These are phyloP conservation scores for Phyllosticta ampelicida DNA, from an alignment of 2,329 filamentous ascomycete species.

Conservation along the genomic window DNA sequence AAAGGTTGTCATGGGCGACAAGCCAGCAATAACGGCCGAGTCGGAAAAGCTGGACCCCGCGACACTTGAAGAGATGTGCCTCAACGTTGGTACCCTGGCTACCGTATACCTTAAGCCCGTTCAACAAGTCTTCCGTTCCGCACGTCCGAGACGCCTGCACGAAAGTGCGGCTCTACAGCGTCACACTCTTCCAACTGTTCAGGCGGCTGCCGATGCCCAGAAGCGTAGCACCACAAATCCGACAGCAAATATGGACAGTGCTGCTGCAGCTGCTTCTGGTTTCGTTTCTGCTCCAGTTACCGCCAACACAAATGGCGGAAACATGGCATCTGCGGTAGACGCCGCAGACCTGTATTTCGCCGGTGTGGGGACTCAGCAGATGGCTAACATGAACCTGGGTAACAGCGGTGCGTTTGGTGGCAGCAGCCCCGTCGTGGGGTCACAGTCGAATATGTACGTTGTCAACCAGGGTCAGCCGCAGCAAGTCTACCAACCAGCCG, in stretches of 20 bases:
- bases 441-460: constrained; percentile 46
- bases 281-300: neutral
- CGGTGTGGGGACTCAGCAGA: constrained; percentile 62
- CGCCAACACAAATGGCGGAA: constrained; percentile 21
- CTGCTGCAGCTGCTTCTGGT: neutral
- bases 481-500: constrained; percentile 58
- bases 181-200: constrained; percentile 49
- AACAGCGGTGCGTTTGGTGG: constrained; percentile 34
- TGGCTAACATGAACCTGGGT: constrained; percentile 56
- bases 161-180: constrained; percentile 82
- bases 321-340: constrained; percentile 61
- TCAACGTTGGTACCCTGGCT: constrained; percentile 89
- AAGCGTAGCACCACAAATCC: constrained; percentile 14
- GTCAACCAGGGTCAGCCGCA: constrained; percentile 76
- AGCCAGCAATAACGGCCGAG: constrained; percentile 91
- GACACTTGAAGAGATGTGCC: constrained; percentile 92
- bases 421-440: constrained; percentile 14
- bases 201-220: constrained; percentile 31
- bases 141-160: constrained; percentile 65
- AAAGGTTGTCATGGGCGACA: constrained; percentile 90
- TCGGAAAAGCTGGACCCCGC: constrained; percentile 84
- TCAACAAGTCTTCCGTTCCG: constrained; percentile 88
- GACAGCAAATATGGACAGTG: constrained; percentile 17
- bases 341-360: constrained; percentile 89
- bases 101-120: constrained; percentile 98